phyloP scores from a whole-genome alignment of 2,329 filamentous ascomycete genomes.

The Colletotrichum agaves region DNA sequence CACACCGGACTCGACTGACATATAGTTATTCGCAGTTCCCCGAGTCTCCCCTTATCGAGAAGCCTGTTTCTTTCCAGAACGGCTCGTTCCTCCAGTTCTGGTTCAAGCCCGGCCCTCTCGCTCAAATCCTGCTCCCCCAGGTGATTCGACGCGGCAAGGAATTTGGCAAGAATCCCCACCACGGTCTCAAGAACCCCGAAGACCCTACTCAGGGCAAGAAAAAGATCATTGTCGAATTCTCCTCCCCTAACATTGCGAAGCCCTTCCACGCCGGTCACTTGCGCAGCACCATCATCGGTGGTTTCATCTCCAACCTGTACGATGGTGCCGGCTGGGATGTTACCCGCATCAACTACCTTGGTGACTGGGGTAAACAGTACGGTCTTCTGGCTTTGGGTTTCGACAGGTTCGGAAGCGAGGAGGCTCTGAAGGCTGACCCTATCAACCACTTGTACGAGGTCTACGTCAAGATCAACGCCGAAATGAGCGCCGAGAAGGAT shows the following conservation, averaged over 20 bases:
- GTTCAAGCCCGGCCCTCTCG: constrained; percentile 76
- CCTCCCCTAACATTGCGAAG: constrained; percentile 87
- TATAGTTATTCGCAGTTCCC: constrained; percentile 67
- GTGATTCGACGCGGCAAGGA: constrained; percentile 70
- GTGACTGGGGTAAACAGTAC: constrained; percentile 85
- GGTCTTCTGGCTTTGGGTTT: constrained; percentile 79
- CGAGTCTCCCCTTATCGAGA: constrained; percentile 77
- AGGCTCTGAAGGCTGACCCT: constrained; percentile 75
- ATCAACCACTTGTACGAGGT: constrained; percentile 86
- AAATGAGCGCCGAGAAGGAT: constrained; percentile 75
- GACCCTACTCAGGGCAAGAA: constrained; percentile 71
- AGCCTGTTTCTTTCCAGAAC: constrained; percentile 65
- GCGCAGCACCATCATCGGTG: constrained; percentile 82
- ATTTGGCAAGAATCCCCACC: constrained; percentile 72
- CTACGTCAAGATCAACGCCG: constrained; percentile 80
- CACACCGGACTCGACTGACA: neutral
- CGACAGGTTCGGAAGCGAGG: constrained; percentile 79
- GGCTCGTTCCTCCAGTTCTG: constrained; percentile 83
- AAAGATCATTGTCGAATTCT: constrained; percentile 82
- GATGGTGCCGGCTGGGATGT: constrained; percentile 79
- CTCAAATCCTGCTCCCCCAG: constrained; percentile 73
- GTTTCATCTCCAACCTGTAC: constrained; percentile 79
- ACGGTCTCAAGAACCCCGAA: constrained; percentile 70
- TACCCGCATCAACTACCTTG: constrained; percentile 79
- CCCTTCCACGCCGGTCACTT: constrained; percentile 84